These are phyloP conservation scores for Penicillium sp. DNA, from an alignment of 2,329 filamentous ascomycete species.

Conservation along the genomic window DNA sequence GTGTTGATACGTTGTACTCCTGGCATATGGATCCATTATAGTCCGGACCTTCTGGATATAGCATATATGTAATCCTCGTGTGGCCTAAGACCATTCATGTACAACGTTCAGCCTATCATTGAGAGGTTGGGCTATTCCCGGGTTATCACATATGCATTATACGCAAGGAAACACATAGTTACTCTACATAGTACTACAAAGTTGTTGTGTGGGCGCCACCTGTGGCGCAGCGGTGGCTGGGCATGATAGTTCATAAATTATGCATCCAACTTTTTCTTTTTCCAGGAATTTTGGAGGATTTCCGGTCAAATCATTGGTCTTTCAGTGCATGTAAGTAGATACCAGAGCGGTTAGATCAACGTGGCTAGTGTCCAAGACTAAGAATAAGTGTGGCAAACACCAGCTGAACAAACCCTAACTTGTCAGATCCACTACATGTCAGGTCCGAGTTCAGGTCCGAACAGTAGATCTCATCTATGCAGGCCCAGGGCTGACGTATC, in stretches of 20 bases:
- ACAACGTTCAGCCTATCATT: too few species aligned
- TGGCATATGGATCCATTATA: neutral
- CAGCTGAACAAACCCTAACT: constrained; percentile 10
- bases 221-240: constrained; percentile 25
- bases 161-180: constrained; percentile 2
- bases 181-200: neutral
- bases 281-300: too few species aligned
- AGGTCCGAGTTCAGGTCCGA: constrained; percentile 3
- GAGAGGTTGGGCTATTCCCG: neutral
- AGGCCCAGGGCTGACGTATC: constrained; percentile 8
- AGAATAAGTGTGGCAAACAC: constrained; percentile 9
- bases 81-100: neutral
- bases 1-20: neutral
- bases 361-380: neutral
- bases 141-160: constrained; percentile 6
- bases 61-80: neutral
- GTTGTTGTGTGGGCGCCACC: constrained; percentile 17
- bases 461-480: constrained; percentile 4
- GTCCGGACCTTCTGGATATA: neutral
- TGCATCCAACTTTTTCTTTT: neutral
- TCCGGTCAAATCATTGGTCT: neutral
- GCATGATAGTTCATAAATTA: neutral
- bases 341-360: neutral
- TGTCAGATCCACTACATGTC: constrained; percentile 8
- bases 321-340: neutral